A percentile compares a stretch with the other conserved stretches of the same genome.
Conservation (phyloP, 106 monocot genomes). For the Dendrobium nobile region DNA sequence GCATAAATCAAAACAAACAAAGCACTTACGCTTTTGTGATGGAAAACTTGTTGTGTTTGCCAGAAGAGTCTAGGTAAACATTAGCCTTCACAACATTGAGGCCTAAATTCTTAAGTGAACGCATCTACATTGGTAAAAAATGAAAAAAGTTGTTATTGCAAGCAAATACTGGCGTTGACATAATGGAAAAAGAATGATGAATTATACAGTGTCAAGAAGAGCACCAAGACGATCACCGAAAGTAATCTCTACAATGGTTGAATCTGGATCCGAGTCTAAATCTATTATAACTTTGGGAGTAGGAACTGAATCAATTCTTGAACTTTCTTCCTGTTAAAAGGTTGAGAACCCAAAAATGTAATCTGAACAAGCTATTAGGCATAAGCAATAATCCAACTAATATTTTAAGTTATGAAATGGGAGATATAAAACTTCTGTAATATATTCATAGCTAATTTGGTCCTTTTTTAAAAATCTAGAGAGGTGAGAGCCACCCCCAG, state of each 20-base stretch:
- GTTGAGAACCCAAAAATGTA: background rate
- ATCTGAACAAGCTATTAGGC: background rate
- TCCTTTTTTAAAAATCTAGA: too few relatives aligned
- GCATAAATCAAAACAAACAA: background rate
- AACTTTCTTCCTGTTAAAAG: slow-evolving; percentile 52
- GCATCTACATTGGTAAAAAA: slow-evolving; percentile 50
- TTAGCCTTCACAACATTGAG: slow-evolving; percentile 93
- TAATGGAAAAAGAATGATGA: background rate
- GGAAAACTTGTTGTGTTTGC: slow-evolving; percentile 89
- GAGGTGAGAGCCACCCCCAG: too few relatives aligned
- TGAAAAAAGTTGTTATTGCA: background rate
- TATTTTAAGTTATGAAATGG: too few relatives aligned
- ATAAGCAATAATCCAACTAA: too few relatives aligned
- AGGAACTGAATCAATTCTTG: slow-evolving; percentile 61
- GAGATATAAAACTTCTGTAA: too few relatives aligned
- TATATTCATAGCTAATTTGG: too few relatives aligned
- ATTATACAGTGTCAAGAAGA: slow-evolving; percentile 89
- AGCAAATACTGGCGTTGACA: background rate
- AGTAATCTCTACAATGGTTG: slow-evolving; percentile 87
- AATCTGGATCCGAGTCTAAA: slow-evolving; percentile 89
- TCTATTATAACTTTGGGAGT: slow-evolving; percentile 93
- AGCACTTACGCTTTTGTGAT: slow-evolving; percentile 77
- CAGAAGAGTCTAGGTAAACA: slow-evolving; percentile 83
- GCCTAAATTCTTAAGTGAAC: slow-evolving; percentile 70
- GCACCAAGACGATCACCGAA: slow-evolving; percentile 95